Evolutionary conservation across 78 protist genomes (phyloP).

Genomic region (Dictyostelium purpureum): DNA sequence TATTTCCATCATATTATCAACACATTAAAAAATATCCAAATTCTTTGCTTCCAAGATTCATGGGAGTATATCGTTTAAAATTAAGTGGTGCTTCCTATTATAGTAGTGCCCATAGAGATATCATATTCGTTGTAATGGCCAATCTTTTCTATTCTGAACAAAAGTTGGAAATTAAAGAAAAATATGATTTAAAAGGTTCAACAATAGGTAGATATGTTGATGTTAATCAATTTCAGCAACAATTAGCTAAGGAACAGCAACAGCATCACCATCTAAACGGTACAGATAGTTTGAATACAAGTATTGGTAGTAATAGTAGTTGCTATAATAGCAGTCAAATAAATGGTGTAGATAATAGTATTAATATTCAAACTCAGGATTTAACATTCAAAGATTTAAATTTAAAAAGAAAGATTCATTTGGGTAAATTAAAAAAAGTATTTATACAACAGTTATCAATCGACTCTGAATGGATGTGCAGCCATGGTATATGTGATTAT

Average conservation of each 20-base stretch:
- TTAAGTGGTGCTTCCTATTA: neutral
- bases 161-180: slow-evolving; percentile 23
- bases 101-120: slow-evolving; percentile 19
- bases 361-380: too few relatives aligned
- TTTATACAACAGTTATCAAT: slow-evolving; percentile 34
- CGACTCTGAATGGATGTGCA: slow-evolving; percentile 69
- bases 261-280: neutral
- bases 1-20: slow-evolving; percentile 55
- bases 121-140: slow-evolving; percentile 70
- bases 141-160: slow-evolving; percentile 66
- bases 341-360: neutral
- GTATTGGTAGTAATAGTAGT: neutral
- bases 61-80: slow-evolving; percentile 65
- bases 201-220: slow-evolving; percentile 71
- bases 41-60: slow-evolving; percentile 54
- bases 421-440: slow-evolving; percentile 29
- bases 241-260: neutral
- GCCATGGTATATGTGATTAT: slow-evolving; percentile 75
- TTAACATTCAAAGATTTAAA: slow-evolving; percentile 76
- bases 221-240: slow-evolving; percentile 17
- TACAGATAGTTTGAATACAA: too few relatives aligned
- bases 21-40: slow-evolving; percentile 34
- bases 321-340: neutral
- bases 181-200: slow-evolving; percentile 78
- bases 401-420: slow-evolving; percentile 47